A percentile compares a stretch with the other conserved stretches of the same genome.
phyloP scores from a whole-genome alignment of 2,329 filamentous ascomycete species.

The Gremmenia infestans region DNA sequence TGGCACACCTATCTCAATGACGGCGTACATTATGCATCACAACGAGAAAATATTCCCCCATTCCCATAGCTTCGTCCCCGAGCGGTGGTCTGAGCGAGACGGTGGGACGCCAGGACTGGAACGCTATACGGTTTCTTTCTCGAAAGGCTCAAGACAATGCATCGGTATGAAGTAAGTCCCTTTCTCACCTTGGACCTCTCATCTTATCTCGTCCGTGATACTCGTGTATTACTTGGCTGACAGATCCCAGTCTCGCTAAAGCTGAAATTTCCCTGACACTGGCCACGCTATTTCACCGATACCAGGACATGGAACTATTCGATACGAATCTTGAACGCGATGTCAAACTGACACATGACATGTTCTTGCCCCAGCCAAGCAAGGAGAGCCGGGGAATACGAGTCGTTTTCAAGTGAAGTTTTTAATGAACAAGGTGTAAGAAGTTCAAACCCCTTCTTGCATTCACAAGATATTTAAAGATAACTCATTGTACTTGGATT shows the following conservation, averaged over 20 bases:
- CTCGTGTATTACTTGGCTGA: background rate
- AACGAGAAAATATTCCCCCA: slow-evolving; percentile 18
- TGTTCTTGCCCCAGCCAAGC: slow-evolving; percentile 11
- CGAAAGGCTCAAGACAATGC: slow-evolving; percentile 19
- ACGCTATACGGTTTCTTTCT: slow-evolving; percentile 18
- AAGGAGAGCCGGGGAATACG: slow-evolving; percentile 15
- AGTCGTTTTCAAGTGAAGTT: slow-evolving; percentile 8
- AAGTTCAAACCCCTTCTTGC: too few relatives aligned
- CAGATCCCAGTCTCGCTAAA: slow-evolving; percentile 13
- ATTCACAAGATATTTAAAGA: too few relatives aligned
- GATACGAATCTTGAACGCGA: slow-evolving; percentile 11
- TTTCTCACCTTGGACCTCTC: background rate
- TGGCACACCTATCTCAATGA: slow-evolving; percentile 20
- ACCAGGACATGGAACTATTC: slow-evolving; percentile 10
- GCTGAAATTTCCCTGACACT: slow-evolving; percentile 14
- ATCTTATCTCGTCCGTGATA: background rate
- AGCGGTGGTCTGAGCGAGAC: slow-evolving; percentile 25
- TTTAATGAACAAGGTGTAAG: background rate
- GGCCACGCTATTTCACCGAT: slow-evolving; percentile 13
- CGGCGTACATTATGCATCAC: slow-evolving; percentile 15
- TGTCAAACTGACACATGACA: slow-evolving; percentile 15
- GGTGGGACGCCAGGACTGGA: slow-evolving; percentile 10
- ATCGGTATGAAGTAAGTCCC: slow-evolving; percentile 15
- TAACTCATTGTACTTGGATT: too few relatives aligned
- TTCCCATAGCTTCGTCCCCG: slow-evolving; percentile 9